phyloP scores from a whole-genome alignment of 2,329 filamentous ascomycete genomes.

The Fusarium sp. region DNA sequence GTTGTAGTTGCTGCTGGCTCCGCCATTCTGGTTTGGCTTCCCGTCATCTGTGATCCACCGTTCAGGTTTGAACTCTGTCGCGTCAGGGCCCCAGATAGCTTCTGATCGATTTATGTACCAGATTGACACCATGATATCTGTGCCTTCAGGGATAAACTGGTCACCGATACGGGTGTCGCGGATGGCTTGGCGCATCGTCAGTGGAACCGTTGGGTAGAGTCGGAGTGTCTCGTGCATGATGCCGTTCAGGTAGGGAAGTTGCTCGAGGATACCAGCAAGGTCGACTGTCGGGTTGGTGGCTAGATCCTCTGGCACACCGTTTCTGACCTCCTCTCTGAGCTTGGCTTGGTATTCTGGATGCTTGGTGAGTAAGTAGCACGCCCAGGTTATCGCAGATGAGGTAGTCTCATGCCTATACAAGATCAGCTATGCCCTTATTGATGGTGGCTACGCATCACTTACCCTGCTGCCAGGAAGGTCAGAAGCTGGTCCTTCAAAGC shows the following conservation, averaged over 20 bases:
- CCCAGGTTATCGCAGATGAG: slow-evolving; percentile 34
- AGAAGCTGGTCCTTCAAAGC: slow-evolving; percentile 65
- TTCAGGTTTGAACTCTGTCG: slow-evolving; percentile 74
- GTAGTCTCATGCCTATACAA: slow-evolving; percentile 31
- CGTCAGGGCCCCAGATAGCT: slow-evolving; percentile 74
- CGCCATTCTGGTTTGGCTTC: slow-evolving; percentile 70
- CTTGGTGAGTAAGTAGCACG: slow-evolving; percentile 33
- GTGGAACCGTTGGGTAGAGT: slow-evolving; percentile 72
- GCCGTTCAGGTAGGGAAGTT: slow-evolving; percentile 74
- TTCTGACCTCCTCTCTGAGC: slow-evolving; percentile 26
- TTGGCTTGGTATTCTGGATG: slow-evolving; percentile 28
- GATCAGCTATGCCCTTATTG: not conserved
- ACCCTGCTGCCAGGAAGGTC: slow-evolving; percentile 60
- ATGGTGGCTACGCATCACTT: rapidly evolving
- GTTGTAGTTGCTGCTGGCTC: slow-evolving; percentile 74
- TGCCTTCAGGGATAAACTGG: slow-evolving; percentile 72
- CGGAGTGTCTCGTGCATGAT: slow-evolving; percentile 75
- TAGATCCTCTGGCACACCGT: not conserved
- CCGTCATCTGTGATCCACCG: slow-evolving; percentile 67
- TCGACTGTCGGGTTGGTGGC: slow-evolving; percentile 42
- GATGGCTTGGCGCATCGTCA: slow-evolving; percentile 70
- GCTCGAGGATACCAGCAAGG: slow-evolving; percentile 65
- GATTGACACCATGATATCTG: slow-evolving; percentile 67
- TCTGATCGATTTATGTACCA: slow-evolving; percentile 71
- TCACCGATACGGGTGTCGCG: slow-evolving; percentile 66